Base-by-base conservation (phyloP, 2,329 filamentous ascomycete genomes). In the Reticulascus tulasneorum region DNA sequence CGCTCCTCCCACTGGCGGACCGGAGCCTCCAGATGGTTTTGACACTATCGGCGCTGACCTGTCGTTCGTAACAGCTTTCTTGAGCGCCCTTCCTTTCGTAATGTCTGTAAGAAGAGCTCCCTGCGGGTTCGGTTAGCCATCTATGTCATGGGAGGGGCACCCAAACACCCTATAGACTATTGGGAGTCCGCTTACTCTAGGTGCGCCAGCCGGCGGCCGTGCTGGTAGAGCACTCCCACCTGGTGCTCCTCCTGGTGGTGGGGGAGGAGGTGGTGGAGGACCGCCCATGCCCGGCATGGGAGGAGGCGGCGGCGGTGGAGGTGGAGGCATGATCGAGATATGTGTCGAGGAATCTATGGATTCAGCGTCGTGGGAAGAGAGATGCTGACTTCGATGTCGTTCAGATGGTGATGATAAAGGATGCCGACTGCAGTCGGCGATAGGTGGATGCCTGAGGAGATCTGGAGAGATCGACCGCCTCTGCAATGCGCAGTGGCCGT, bases 11-110 rank as follows among this genome's bases (percentile, higher is more conserved):
- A 86, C 64, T 10, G 82, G 74, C 35, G 75, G 79, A 20, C 71
- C 75, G 19, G 59, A 56, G 4, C 70, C 69, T 21, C 71, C 74
- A 10, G 75, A 73, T 21, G 59, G 53, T 37, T 75, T 78, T 42
- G 63, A 75, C 38, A 96, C 60, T 33, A 75, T 52, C 1, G 91
- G 91, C 7, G 87, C 87, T 16, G 90, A 96, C 60, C 91, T 82
- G 61, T 97, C 91, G 63, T 97, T 96, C 49, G 90, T 86, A 37
- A 88, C 82, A 21, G 87, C 73, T 62, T 95, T 96, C 64, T 85
- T 95, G 40, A 97, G 72, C 43, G 70, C 67, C 48, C 67, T 73
- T 47, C 91, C 93, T 61, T 94, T 94, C 48, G 71, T 69, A 50
- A 98, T 98, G 61, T 97, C 91, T 54, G 79, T 75, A 28, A 97